Evolutionary conservation across 129 eudicot species (phyloP).

Genomic region (Flaveria robusta): DNA sequence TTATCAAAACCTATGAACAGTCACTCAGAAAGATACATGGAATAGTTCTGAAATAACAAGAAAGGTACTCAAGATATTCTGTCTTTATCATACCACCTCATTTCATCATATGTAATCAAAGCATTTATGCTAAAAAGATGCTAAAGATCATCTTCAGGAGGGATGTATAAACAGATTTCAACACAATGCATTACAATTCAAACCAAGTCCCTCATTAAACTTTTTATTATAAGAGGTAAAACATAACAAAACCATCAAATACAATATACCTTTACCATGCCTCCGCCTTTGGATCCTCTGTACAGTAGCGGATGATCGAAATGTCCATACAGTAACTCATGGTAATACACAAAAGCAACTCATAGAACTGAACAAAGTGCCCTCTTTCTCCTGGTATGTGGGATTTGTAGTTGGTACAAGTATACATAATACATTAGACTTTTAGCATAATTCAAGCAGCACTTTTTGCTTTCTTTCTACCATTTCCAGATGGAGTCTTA

Average conservation of each 20-base stretch:
- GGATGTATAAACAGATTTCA: constrained; percentile 19
- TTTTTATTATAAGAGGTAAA: background rate
- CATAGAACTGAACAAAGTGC: background rate
- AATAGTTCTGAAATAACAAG: constrained; percentile 22
- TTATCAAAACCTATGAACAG: constrained; percentile 2
- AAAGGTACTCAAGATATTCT: constrained; percentile 14
- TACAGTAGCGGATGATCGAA: background rate
- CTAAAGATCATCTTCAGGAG: constrained; percentile 14
- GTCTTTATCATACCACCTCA: background rate
- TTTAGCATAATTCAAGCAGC: background rate
- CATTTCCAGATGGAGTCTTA: constrained; percentile 41
- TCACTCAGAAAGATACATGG: background rate
- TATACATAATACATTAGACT: background rate
- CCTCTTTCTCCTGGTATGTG: background rate
- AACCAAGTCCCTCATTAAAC: background rate
- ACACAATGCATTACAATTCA: constrained; percentile 2
- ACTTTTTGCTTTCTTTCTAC: constrained; percentile 26
- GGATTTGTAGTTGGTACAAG: background rate
- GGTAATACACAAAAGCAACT: constrained; percentile 2
- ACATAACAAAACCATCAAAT: background rate
- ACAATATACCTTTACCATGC: constrained; percentile 1
- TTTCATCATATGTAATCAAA: background rate
- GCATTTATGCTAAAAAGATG: constrained; percentile 10
- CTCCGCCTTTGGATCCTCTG: background rate
- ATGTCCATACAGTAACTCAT: background rate